These are phyloP conservation scores for Rhodotorula graminis DNA, from an alignment of 768 basidiomycete genomes.

Conservation along the genomic window DNA sequence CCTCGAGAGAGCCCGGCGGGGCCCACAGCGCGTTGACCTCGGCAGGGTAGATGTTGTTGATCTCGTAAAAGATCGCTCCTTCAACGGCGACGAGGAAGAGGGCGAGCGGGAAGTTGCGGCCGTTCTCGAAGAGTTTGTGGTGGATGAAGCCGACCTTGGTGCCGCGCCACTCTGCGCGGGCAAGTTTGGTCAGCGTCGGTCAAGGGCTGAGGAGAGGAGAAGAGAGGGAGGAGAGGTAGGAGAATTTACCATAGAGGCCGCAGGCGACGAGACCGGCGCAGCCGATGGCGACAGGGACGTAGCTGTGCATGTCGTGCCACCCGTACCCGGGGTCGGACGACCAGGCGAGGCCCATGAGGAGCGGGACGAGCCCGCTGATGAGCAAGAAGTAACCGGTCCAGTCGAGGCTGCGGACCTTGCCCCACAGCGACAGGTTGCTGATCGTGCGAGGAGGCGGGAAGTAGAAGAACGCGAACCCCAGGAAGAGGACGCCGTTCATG, in stretches of 20 bases:
- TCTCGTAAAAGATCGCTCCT: conserved; percentile 14
- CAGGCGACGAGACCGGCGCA: background rate
- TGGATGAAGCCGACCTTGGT: conserved; percentile 16
- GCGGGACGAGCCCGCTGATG: conserved; percentile 6
- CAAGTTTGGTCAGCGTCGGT: too few relatives aligned
- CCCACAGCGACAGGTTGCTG: background rate
- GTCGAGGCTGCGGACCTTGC: conserved; percentile 10
- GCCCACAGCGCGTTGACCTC: conserved; percentile 13
- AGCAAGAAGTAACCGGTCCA: conserved; percentile 23
- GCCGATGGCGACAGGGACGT: conserved; percentile 12
- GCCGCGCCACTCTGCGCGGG: conserved; percentile 20
- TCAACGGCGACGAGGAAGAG: conserved; percentile 21
- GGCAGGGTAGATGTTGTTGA: conserved; percentile 22
- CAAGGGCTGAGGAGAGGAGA: too few relatives aligned
- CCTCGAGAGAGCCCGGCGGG: conserved; percentile 2
- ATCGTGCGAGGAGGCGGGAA: conserved; percentile 14
- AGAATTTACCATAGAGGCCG: background rate
- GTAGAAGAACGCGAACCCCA: conserved; percentile 8
- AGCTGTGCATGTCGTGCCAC: conserved; percentile 12
- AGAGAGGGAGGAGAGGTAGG: too few relatives aligned
- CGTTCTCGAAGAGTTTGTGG: conserved; percentile 13
- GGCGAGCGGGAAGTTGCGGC: conserved; percentile 21
- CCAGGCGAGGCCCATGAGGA: conserved; percentile 18
- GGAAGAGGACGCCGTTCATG: conserved; percentile 1
- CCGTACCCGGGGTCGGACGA: background rate